Percentiles rank a stretch among this genome's conserved stretches.
phyloP scores from a whole-genome alignment of 768 basidiomycete genomes.

The Crassisporium funariophilum region DNA sequence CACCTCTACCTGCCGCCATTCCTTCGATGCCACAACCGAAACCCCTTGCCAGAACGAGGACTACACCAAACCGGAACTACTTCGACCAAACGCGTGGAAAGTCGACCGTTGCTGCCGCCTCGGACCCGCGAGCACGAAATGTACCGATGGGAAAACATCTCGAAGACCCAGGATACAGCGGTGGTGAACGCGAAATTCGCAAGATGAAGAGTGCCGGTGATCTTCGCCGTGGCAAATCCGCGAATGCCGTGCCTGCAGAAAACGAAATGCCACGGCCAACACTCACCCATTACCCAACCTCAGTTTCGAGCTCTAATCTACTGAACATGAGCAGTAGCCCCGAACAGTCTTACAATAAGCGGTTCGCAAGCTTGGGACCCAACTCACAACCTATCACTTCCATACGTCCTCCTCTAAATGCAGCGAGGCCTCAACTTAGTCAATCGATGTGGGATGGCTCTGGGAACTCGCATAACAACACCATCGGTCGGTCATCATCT shows the following conservation, averaged over 20 bases:
- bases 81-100: slow-evolving; percentile 46
- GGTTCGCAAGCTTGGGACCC: slow-evolving; percentile 74
- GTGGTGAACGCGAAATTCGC: slow-evolving; percentile 61
- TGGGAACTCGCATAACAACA: slow-evolving; percentile 28
- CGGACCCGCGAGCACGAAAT: slow-evolving; percentile 22
- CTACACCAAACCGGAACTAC: slow-evolving; percentile 68
- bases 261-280: slow-evolving; percentile 36
- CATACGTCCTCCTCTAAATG: slow-evolving; percentile 38
- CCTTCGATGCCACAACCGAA: slow-evolving; percentile 24
- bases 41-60: slow-evolving; percentile 69
- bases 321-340: slow-evolving; percentile 37
- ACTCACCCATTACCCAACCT: slow-evolving; percentile 54
- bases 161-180: slow-evolving; percentile 38
- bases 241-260: slow-evolving; percentile 29
- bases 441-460: slow-evolving; percentile 55
- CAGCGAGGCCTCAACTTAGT: slow-evolving; percentile 42
- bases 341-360: slow-evolving; percentile 44
- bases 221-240: slow-evolving; percentile 51
- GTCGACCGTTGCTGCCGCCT: slow-evolving; percentile 28
- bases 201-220: slow-evolving; percentile 90
- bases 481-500: slow-evolving; percentile 18
- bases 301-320: slow-evolving; percentile 72
- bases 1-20: slow-evolving; percentile 40
- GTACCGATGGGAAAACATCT: slow-evolving; percentile 30
- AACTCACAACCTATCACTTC: slow-evolving; percentile 39